Evolutionary conservation across 2,329 filamentous ascomycete species (phyloP), one percentile per base, ranked within the genome.

Genomic region (Pseudogymnoascus sp.): DNA sequence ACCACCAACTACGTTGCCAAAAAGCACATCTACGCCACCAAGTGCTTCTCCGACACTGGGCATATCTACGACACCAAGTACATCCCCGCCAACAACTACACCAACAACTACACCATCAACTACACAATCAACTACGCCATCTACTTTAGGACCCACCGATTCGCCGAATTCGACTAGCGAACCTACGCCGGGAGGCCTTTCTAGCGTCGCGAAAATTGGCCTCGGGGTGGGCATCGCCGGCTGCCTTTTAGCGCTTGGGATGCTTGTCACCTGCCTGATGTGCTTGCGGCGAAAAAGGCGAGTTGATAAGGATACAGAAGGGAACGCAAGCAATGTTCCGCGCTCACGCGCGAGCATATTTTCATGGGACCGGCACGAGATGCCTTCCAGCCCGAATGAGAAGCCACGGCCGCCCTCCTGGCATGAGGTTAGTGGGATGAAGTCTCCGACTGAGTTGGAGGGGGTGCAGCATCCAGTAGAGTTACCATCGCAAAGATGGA

Each of bases 321-420:
- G 25, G 25, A 7, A 19, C 1, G 8, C 48, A 34, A 8, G 25
- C 2, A 57, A 57, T 19, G 8, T 2, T 14, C 25, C 25, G n/a
- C 48, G 48, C 25, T 57, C 25, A 13, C 48, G 48, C 6, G 48
- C 48, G 25, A 57, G 48, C 19, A 34, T 57, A 34, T 57, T 57
- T 31, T 4, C 25, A 19, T 57, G 48, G 48, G 5, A 2, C 25
- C n/a, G 48, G 48, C 48, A 57, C 13, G 48, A 57, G 25, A 34
- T 57, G 48, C 48, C 48, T 19, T n/a, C 48, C 10, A 57, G 48
- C 48, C 48, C 48, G n/a, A 57, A 57, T 57, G 25, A 57, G 25
- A 57, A 19, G n/a, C 25, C 48, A 4, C n/a, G 19, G 8, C 48
- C 48, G 28, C 48, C 48, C 8, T 19, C 1, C 25, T 57, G 48